phyloP scores from a whole-genome alignment of 331 rosid genomes.

The Saraca asoca region DNA sequence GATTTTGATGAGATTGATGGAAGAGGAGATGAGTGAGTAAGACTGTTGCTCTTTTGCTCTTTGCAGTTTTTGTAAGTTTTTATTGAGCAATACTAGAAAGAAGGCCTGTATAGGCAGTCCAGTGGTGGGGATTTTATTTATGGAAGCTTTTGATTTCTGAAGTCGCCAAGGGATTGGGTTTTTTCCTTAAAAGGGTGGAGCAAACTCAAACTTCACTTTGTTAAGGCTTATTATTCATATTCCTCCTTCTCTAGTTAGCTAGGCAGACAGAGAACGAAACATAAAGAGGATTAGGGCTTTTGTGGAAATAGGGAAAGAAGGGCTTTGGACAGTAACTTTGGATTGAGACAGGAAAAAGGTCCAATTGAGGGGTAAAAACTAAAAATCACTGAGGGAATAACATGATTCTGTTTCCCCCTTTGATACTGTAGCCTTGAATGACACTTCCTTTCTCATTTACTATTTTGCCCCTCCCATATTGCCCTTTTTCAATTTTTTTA shows the following conservation, averaged over 20 bases:
- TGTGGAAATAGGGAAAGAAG: slow-evolving; percentile 27
- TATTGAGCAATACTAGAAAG: slow-evolving; percentile 51
- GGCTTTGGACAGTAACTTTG: slow-evolving; percentile 46
- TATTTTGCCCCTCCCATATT: slow-evolving; percentile 45
- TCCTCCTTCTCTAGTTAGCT: slow-evolving; percentile 24
- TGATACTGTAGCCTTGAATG: slow-evolving; percentile 60
- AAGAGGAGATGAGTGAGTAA: slow-evolving; percentile 43
- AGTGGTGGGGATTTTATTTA: slow-evolving; percentile 13
- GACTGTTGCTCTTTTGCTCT: slow-evolving; percentile 42
- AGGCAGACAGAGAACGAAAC: slow-evolving; percentile 21
- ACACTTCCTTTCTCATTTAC: slow-evolving; percentile 57
- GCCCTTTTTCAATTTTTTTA: slow-evolving; percentile 21
- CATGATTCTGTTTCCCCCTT: slow-evolving; percentile 57
- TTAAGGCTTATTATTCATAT: slow-evolving; percentile 38
- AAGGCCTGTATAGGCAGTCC: slow-evolving; percentile 1
- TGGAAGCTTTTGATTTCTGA: slow-evolving; percentile 49
- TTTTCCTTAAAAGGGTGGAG: slow-evolving; percentile 57
- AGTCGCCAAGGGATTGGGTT: slow-evolving; percentile 27
- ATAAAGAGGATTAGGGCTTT: slow-evolving; percentile 10
- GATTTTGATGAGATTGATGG: slow-evolving; percentile 65
- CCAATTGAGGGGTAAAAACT: slow-evolving; percentile 44
- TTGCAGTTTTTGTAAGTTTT: slow-evolving; percentile 25
- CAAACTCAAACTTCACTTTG: slow-evolving; percentile 41
- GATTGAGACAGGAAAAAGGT: slow-evolving; percentile 64
- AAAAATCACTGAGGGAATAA: slow-evolving; percentile 37